Evolutionary conservation across 495 filamentous ascomycete genomes (phyloP).

Genomic region (Neurospora sp.): DNA sequence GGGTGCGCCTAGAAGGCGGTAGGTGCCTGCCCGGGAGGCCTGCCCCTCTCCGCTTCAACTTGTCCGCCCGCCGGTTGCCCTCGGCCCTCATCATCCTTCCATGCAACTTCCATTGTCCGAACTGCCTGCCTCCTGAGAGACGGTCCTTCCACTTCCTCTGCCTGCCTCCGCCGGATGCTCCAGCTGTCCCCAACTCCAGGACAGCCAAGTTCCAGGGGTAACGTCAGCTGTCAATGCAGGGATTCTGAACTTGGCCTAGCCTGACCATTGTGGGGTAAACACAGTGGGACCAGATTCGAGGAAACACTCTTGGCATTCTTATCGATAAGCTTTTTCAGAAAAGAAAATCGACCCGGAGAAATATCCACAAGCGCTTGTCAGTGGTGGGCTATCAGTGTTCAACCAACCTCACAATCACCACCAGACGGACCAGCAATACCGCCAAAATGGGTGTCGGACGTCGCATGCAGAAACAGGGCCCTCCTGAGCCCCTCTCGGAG

Average conservation of each 20-base stretch:
- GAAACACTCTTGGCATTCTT: background rate
- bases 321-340: constrained; percentile 1
- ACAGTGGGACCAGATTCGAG: background rate
- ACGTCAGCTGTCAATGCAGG: background rate
- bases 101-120: background rate
- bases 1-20: background rate
- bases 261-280: background rate
- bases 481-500: constrained; percentile 73
- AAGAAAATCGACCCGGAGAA: background rate
- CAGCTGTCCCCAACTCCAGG: background rate
- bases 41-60: background rate
- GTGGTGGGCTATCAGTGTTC: background rate
- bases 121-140: background rate
- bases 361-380: background rate
- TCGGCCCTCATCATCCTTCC: background rate
- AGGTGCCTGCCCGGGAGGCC: background rate
- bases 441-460: constrained; percentile 74
- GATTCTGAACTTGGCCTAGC: background rate
- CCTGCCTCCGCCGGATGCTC: background rate
- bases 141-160: background rate
- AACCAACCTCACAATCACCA: background rate
- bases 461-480: constrained; percentile 92
- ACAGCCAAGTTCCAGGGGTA: background rate
- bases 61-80: background rate
- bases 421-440: constrained; percentile 7